A percentile compares a stretch with the other conserved stretches of the same genome.
Evolutionary conservation across 1,139 yeast genomes (phyloP).

Genomic region (Geotrichum macrosporum): DNA sequence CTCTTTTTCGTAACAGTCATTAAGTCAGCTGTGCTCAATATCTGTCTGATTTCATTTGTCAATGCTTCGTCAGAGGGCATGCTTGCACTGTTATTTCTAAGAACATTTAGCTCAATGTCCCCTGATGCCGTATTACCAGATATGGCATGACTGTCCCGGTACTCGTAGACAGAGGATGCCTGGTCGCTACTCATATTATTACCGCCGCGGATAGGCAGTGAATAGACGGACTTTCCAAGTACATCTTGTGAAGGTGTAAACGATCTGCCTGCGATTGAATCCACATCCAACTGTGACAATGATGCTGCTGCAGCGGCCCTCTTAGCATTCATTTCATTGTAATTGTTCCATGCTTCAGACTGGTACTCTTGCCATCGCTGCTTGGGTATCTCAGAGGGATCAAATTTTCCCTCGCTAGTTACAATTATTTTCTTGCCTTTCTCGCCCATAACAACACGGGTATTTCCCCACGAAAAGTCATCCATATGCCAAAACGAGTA

Average conservation of each 20-base stretch:
- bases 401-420: conserved; percentile 37
- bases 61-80: conserved; percentile 40
- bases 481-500: conserved; percentile 42
- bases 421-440: conserved; percentile 39
- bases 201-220: conserved; percentile 11
- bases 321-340: conserved; percentile 27
- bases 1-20: conserved; percentile 41
- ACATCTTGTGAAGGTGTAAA: conserved; percentile 19
- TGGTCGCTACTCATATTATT: conserved; percentile 5
- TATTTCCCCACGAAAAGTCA: conserved; percentile 43
- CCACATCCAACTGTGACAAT: conserved; percentile 10
- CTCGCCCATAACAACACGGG: conserved; percentile 42
- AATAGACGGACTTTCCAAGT: conserved; percentile 21
- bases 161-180: background rate
- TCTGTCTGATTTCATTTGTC: conserved; percentile 38
- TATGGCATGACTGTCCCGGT: background rate
- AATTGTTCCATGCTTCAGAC: conserved; percentile 35
- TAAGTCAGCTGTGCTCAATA: conserved; percentile 40
- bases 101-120: conserved; percentile 29
- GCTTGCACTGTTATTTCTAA: conserved; percentile 22
- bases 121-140: conserved; percentile 10
- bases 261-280: conserved; percentile 15
- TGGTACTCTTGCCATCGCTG: conserved; percentile 43
- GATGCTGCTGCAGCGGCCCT: conserved; percentile 1
- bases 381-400: conserved; percentile 41